Evolutionary conservation across 331 rosid species (phyloP), one percentile per base, ranked within the genome.

Genomic region (Cydonia oblonga): DNA sequence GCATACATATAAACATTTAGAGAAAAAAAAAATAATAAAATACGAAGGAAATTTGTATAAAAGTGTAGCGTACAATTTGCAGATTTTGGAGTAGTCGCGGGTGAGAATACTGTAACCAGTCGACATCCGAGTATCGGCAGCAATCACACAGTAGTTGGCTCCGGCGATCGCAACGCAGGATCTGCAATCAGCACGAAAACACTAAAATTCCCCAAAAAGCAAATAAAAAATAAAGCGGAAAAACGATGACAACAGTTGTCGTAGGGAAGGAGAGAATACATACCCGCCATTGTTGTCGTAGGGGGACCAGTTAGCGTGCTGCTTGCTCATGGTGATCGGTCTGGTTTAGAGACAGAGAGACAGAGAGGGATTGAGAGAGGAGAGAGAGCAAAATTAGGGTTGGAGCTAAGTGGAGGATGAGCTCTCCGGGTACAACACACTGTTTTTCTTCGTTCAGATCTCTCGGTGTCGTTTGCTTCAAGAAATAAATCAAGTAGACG

Each of bases 221-320:
- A 46, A 5, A 8, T 4, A 9, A 22, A 15, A 28, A 7, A 16
- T 35, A 9, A 9, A 35, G 42, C 42, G 42, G 22, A 3, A 57
- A 69, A 63, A 61, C 22, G 54, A 49, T 6, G 54, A 49, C 42
- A 35, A 35, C 42, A 35, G 42, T 9, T 16, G 20, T 49, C 19
- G 24, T 61, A 74, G 38, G 63, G 51, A n/a, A 38, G 29, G 26
- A 46, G 57, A 63, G 33, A 8, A 24, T 86, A 93, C 98, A 24
- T 87, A 93, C 98, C 98, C 98, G 83, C 98, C 96, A 81, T 93
- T 93, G 88, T 93, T 93, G 84, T 93, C 98, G 77, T 93, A 93
- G 7, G 98, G 98, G 40, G 97, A 90, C 97, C 97, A 93, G 76
- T 90, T 90, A 18, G 97, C 87, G 2, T 89, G 95, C 70, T 90